Evolutionary conservation across 129 eudicot species (phyloP).

Genomic region (Escallonia rubra): DNA sequence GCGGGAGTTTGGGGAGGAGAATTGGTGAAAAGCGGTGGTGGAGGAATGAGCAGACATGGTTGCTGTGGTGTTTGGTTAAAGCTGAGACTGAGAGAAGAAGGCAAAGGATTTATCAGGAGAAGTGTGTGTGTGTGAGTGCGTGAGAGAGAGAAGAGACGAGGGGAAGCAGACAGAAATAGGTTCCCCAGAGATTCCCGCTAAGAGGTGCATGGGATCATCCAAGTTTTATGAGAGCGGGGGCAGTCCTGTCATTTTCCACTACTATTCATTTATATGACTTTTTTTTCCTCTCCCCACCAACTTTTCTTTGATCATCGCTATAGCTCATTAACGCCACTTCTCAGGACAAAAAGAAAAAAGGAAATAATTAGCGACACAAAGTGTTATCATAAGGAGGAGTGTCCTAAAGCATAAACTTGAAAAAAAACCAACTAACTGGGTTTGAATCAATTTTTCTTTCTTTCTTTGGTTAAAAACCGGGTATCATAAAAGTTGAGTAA

Average conservation of each 20-base stretch:
- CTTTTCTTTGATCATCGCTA: too few relatives aligned
- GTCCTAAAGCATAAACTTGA: too few relatives aligned
- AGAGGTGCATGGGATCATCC: conserved; percentile 56
- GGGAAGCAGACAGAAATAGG: conserved; percentile 50
- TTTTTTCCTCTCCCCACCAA: background rate
- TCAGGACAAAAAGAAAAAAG: too few relatives aligned
- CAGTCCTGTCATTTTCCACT: conserved; percentile 21
- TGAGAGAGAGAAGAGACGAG: conserved; percentile 9
- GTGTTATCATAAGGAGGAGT: too few relatives aligned
- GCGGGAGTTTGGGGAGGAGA: conserved; percentile 18
- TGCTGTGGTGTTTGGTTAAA: background rate
- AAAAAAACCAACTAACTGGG: too few relatives aligned
- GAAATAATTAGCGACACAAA: too few relatives aligned
- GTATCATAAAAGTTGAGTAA: too few relatives aligned
- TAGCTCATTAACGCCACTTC: too few relatives aligned
- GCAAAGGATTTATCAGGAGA: background rate
- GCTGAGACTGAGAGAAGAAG: conserved; percentile 3
- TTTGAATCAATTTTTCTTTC: too few relatives aligned
- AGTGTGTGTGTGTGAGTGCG: background rate
- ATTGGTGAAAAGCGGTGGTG: conserved; percentile 6
- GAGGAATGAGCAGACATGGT: conserved; percentile 1
- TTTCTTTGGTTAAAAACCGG: too few relatives aligned
- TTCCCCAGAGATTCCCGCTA: conserved; percentile 52
- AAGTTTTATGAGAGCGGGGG: conserved; percentile 27
- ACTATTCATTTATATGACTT: background rate